Evolutionary conservation across 2,329 filamentous ascomycete species (phyloP), one percentile per base, ranked within the genome.

Genomic region (Blastomyces emzantsi): DNA sequence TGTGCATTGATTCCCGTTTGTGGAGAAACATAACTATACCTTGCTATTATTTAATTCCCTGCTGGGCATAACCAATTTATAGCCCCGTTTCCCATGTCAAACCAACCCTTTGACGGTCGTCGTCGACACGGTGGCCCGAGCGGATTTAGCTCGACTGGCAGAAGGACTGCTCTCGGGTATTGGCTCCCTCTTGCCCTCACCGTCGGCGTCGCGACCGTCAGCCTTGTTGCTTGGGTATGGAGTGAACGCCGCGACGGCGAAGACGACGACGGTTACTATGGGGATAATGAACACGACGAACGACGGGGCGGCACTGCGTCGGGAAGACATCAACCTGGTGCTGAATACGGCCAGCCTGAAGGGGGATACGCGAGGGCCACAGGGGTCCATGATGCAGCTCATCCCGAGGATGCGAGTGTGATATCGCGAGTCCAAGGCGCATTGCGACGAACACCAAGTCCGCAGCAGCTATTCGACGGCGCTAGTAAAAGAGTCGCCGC

Each of bases 141-240:
- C 63, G 75, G 75, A 59, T 79, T 79, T 70, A 77, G 76, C 71
- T 70, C 75, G 55, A 74, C 74, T 11, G 75, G 77, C 28, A 70
- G 72, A 62, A 74, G 77, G 43, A 78, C 78, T 22, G 71, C 75
- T 45, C 69, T 80, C 67, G 78, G 87, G 72, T 93, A 95, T 78
- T 97, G 92, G 90, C 85, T 96, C 65, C 93, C 93, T 66, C 83
- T 97, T 63, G 88, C 87, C 68, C 78, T 96, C 67, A 97, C 92
- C 60, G 86, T 96, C 64, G 92, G 91, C 57, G 86, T 95, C 69
- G 93, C 93, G 65, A 91, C 92, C 28, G 87, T 90, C 63, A 92
- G 92, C 43, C 79, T 96, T 58, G 92, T 88, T 61, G 91, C 91
- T 64, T 97, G 93, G 93, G 86, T 92, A 65, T 96, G 92, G 92